Evolutionary conservation across 2,329 filamentous ascomycete genomes (phyloP).

Genomic region (Pseudogymnoascus sp.): DNA sequence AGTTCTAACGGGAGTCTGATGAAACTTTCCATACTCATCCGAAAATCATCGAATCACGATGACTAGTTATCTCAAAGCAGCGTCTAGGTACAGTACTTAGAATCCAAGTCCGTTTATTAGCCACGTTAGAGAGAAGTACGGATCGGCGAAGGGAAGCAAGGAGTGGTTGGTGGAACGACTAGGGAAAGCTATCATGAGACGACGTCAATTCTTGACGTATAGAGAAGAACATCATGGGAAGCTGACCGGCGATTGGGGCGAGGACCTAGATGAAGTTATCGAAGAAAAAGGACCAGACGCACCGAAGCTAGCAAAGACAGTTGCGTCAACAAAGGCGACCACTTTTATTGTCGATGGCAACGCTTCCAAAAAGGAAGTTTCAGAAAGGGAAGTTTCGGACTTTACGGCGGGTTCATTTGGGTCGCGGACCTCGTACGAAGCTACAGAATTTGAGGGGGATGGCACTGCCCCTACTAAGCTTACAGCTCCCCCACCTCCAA

Average conservation of each 20-base stretch:
- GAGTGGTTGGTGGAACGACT: constrained; percentile 22
- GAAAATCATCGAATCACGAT: constrained; percentile 18
- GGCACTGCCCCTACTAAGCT: constrained; percentile 9
- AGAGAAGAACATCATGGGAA: constrained; percentile 24
- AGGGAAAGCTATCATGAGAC: constrained; percentile 25
- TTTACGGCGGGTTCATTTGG: constrained; percentile 11
- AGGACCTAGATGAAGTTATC: constrained; percentile 7
- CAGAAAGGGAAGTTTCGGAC: too few relatives aligned
- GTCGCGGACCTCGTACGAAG: constrained; percentile 22
- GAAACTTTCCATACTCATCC: constrained; percentile 21
- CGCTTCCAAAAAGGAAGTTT: neutral
- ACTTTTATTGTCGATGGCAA: constrained; percentile 16
- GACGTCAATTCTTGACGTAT: constrained; percentile 27
- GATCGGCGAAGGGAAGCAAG: constrained; percentile 11
- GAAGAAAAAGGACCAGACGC: constrained; percentile 6
- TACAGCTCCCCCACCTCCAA: constrained; percentile 17
- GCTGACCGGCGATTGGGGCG: constrained; percentile 15
- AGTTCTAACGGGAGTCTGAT: constrained; percentile 17
- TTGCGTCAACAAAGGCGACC: constrained; percentile 21
- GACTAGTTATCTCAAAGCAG: constrained; percentile 23
- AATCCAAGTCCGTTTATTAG: constrained; percentile 16
- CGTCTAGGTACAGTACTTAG: constrained; percentile 15
- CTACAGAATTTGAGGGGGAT: constrained; percentile 13
- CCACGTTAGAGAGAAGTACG: constrained; percentile 21
- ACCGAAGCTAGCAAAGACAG: constrained; percentile 4